Base-by-base conservation (phyloP, 2,329 filamentous ascomycete genomes). In the Botrytis squamosa region DNA sequence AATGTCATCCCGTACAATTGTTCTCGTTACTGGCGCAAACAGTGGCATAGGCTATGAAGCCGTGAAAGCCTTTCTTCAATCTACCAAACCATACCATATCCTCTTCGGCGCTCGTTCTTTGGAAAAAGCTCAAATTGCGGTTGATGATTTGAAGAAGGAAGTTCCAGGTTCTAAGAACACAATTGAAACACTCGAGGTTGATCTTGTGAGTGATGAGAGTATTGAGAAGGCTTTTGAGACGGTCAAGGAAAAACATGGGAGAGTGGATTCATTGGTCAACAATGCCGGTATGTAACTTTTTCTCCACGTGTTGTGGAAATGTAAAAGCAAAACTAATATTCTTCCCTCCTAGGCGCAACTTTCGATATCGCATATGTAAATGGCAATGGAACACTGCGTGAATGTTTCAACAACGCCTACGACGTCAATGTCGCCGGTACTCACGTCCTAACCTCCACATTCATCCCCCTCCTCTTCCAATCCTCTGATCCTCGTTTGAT, bases 31-130 rank as follows among this genome's bases (percentile, higher is more conserved):
- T 12, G 84, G 84, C 10, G 83, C 81, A 52, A 86, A 85, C 76
- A 80, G 82, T 75, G 84, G 84, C 64, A 82, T 85, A 33, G 84
- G 84, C 67, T 83, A 83, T 75, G 83, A 83, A 72, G 82, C 81
- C 10, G 81, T 82, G 33, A 82, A 83, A 72, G 82, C 84, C 52
- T 78, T 86, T 33, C 79, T 81, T 14, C 78, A 80, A 33, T 82
- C 82, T 22, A 78, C 81, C 64, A 75, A 78, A 22, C 78, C 81
- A 71, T 85, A 85, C 76, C 81, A 84, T 73, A 77, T 85, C 71
- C 79, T 86, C 55, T 75, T 85, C 57, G 79, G 81, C 16, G 81
- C 81, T 71, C 82, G 85, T 44, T 80, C 81, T 65, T 73, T 82
- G 49, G 74, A 76, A 8, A 82, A 83, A 57, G 80, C 81, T 42